Conservation (phyloP, 129 eudicot species). For the Glebionis coronaria region DNA sequence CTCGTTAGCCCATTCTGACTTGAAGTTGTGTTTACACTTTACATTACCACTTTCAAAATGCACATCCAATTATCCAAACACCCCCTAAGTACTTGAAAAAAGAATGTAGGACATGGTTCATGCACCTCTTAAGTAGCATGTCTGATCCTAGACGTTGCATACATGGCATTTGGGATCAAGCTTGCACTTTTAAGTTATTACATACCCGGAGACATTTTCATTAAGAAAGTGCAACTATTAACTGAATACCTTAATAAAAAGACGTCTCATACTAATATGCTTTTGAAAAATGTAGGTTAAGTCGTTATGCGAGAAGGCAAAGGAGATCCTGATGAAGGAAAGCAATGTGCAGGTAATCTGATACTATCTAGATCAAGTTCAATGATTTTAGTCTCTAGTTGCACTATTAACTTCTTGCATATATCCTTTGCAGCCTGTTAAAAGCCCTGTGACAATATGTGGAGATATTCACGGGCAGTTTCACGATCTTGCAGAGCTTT, state of each 20-base stretch:
- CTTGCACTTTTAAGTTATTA: conserved; percentile 3
- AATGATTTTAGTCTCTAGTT: conserved; percentile 3
- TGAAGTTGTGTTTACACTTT: not conserved
- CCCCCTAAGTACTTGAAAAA: not conserved
- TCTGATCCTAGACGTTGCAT: not conserved
- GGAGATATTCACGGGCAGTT: conserved; percentile 99
- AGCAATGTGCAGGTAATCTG: conserved; percentile 87
- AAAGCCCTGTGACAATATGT: conserved; percentile 93
- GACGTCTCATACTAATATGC: not conserved
- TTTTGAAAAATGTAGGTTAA: conserved; percentile 46
- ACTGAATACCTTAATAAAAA: too few relatives aligned
- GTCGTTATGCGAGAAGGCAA: conserved; percentile 80
- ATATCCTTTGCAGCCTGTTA: conserved; percentile 66
- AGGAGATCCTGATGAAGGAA: conserved; percentile 87
- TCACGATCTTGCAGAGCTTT: conserved; percentile 97
- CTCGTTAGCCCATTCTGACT: not conserved
- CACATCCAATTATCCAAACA: not conserved
- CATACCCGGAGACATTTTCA: not conserved
- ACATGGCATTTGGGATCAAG: not conserved
- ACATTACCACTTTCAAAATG: not conserved
- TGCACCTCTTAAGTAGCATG: conserved; percentile 1
- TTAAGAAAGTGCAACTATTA: too few relatives aligned
- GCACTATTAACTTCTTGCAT: conserved; percentile 4
- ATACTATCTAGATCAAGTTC: not conserved
- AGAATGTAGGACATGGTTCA: conserved; percentile 6